Conservation (phyloP, 2,329 filamentous ascomycete species). For the Didymella exigua region DNA sequence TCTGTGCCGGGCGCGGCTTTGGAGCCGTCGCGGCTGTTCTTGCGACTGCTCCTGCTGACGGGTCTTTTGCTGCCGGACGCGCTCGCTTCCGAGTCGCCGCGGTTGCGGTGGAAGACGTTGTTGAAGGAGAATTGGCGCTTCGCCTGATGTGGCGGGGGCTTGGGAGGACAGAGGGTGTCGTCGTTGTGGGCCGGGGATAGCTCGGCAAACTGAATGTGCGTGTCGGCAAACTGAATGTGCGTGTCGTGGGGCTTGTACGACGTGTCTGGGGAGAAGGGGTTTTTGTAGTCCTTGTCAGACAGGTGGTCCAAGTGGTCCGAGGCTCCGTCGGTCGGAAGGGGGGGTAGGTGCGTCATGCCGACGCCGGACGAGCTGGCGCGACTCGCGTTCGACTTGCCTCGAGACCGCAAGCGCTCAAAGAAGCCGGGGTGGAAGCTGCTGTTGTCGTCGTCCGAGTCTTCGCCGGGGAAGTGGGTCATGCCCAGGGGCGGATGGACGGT, state of each 20-base stretch:
- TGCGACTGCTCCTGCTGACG: slow-evolving; percentile 35
- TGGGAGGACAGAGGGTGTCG: slow-evolving; percentile 58
- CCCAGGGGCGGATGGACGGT: slow-evolving; percentile 77
- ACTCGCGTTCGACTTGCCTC: slow-evolving; percentile 44
- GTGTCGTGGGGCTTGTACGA: slow-evolving; percentile 50
- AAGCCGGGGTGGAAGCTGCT: slow-evolving; percentile 56
- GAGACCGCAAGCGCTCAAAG: slow-evolving; percentile 46
- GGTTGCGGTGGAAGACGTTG: slow-evolving; percentile 71
- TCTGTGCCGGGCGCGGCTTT: slow-evolving; percentile 64
- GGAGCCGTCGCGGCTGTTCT: slow-evolving; percentile 43
- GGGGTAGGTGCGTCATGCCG: slow-evolving; percentile 32
- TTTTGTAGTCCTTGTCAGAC: slow-evolving; percentile 54
- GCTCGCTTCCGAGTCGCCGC: slow-evolving; percentile 36
- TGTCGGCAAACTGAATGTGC: slow-evolving; percentile 52
- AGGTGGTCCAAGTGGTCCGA: slow-evolving; percentile 27
- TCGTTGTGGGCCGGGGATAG: slow-evolving; percentile 42
- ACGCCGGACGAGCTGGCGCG: slow-evolving; percentile 22
- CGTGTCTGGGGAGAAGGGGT: slow-evolving; percentile 53
- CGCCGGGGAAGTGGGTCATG: slow-evolving; percentile 81
- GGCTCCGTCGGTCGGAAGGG: slow-evolving; percentile 30
- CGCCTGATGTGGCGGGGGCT: slow-evolving; percentile 60
- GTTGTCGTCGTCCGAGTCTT: slow-evolving; percentile 55
- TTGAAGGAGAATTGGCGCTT: slow-evolving; percentile 92
- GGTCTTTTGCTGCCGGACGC: slow-evolving; percentile 28
- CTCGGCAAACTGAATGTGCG: slow-evolving; percentile 54